Conservation (phyloP, 2,329 filamentous ascomycete species). For the Scolecobasidium constrictum region DNA sequence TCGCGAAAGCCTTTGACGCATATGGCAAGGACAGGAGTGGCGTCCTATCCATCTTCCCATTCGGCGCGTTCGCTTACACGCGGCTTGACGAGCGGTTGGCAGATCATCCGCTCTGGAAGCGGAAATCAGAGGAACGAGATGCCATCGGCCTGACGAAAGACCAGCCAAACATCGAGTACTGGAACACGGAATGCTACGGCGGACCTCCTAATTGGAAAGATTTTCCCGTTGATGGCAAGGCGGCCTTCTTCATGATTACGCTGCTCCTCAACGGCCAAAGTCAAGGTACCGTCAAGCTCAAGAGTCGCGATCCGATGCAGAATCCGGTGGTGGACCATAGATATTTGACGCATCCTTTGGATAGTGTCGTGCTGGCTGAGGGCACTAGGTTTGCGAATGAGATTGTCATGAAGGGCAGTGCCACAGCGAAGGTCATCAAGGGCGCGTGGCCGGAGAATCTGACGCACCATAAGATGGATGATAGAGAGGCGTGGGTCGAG, state of each 20-base stretch:
- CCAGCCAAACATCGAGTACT: conserved; percentile 53
- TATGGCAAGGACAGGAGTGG: conserved; percentile 50
- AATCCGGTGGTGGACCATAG: conserved; percentile 49
- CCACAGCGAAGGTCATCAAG: conserved; percentile 48
- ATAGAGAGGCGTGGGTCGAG: conserved; percentile 41
- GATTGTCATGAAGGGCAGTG: conserved; percentile 45
- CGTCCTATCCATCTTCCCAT: conserved; percentile 50
- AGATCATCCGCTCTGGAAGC: conserved; percentile 43
- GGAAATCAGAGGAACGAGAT: conserved; percentile 43
- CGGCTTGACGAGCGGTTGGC: conserved; percentile 50
- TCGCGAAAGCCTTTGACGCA: background rate
- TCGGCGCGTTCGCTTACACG: conserved; percentile 51
- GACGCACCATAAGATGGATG: conserved; percentile 39
- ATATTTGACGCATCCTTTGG: conserved; percentile 46
- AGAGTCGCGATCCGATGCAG: conserved; percentile 35
- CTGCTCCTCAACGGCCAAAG: conserved; percentile 49
- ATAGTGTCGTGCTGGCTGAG: conserved; percentile 48
- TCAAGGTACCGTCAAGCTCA: conserved; percentile 43
- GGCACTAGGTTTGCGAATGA: conserved; percentile 50
- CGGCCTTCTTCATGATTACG: conserved; percentile 47
- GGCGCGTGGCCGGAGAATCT: conserved; percentile 43
- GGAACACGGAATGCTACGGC: conserved; percentile 48
- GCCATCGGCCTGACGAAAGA: conserved; percentile 48
- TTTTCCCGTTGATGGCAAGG: conserved; percentile 42
- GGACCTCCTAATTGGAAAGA: conserved; percentile 20